A percentile compares a stretch with the other conserved stretches of the same genome.
These are phyloP conservation scores for Turritis glabra DNA, from an alignment of 345 rosid species.

Conservation along the genomic window DNA sequence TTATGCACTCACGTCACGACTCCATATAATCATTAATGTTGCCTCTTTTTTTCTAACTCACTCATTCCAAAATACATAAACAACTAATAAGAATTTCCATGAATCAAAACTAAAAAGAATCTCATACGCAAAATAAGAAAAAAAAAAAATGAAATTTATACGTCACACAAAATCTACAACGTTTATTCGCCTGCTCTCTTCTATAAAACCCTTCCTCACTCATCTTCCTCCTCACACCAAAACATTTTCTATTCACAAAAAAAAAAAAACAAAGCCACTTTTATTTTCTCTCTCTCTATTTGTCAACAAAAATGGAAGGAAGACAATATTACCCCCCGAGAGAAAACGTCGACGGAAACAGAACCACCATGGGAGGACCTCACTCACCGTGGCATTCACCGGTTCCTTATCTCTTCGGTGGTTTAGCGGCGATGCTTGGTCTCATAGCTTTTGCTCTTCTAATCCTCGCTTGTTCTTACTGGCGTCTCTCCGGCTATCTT, in stretches of 20 bases:
- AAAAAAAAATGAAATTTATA: not conserved
- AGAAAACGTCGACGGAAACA: constrained; percentile 30
- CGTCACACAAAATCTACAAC: constrained; percentile 35
- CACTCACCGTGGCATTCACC: constrained; percentile 95
- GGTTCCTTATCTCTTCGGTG: constrained; percentile 89
- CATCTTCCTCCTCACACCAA: constrained; percentile 35
- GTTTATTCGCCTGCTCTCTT: constrained; percentile 20
- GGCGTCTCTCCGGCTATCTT: constrained; percentile 82
- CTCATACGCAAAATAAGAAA: constrained; percentile 15
- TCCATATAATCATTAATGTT: constrained; percentile 23
- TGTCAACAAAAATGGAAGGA: constrained; percentile 44
- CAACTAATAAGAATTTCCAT: not conserved
- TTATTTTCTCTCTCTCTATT: not conserved
- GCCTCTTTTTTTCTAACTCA: not conserved
- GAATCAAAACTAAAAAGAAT: not conserved
- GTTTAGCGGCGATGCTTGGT: constrained; percentile 92
- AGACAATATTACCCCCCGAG: constrained; percentile 45
- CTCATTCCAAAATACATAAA: not conserved
- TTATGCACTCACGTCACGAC: constrained; percentile 31
- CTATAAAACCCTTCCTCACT: constrained; percentile 38
- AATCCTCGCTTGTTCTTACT: constrained; percentile 90
- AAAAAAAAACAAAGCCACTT: not conserved
- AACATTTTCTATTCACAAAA: constrained; percentile 16
- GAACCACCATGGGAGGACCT: constrained; percentile 28
- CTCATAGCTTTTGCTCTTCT: constrained; percentile 86